These are phyloP conservation scores for Arachnomyces sp. DNA, from an alignment of 2,329 filamentous ascomycete genomes.

Conservation along the genomic window DNA sequence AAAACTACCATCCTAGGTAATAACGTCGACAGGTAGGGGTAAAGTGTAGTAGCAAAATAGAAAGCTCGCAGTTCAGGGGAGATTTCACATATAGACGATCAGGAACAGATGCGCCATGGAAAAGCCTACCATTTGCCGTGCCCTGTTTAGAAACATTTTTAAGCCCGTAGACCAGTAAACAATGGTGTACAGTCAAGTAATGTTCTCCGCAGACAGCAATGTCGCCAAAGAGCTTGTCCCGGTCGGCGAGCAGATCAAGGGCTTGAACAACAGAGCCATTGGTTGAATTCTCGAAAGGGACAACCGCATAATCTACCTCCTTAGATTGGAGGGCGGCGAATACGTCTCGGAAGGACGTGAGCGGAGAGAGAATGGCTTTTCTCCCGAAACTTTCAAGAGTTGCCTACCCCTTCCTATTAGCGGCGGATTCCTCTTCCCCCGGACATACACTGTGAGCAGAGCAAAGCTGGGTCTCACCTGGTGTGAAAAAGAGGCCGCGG, in stretches of 20 bases:
- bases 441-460: background rate
- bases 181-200: constrained; percentile 84
- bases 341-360: constrained; percentile 50
- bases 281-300: constrained; percentile 93
- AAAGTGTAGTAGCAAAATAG: background rate
- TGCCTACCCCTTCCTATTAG: constrained; percentile 35
- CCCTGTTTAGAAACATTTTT: constrained; percentile 12
- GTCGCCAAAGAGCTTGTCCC: constrained; percentile 53
- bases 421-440: background rate
- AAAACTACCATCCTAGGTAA: no score
- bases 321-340: constrained; percentile 68
- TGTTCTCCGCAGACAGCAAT: constrained; percentile 73
- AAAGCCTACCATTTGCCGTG: constrained; percentile 1
- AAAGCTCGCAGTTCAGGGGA: no score
- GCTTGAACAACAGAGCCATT: constrained; percentile 89
- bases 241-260: constrained; percentile 78
- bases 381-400: constrained; percentile 44
- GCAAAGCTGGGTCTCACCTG: constrained; percentile 42
- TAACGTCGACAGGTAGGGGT: background rate
- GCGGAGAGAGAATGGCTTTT: constrained; percentile 24
- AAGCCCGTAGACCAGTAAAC: constrained; percentile 52
- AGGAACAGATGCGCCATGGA: background rate
- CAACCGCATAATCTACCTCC: constrained; percentile 61
- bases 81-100: no score
- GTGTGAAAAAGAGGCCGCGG: constrained; percentile 59